Evolutionary conservation across 1,139 yeast genomes (phyloP), one percentile per base, ranked within the genome.

Genomic region (Hyphopichia khmerensis): DNA sequence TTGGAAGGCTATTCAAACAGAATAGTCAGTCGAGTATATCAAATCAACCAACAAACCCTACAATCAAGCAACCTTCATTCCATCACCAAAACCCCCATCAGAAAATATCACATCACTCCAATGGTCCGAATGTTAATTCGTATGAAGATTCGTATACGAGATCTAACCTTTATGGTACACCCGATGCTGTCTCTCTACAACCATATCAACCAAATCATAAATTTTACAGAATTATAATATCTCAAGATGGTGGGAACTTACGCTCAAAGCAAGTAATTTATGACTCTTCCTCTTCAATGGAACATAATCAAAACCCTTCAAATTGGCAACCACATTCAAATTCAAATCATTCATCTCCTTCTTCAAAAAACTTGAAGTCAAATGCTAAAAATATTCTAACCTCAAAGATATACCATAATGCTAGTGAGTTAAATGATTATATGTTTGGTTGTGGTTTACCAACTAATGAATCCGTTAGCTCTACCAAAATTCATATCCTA

Each of bases 361-460:
- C 30, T 11, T 27, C 30, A 3, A 26, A 26, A 11, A 8, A 26
- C 10, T 14, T 17, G 5, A 29, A 29, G n/a, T 29, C 32, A n/a
- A 29, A 13, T 29, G 14, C n/a, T 43, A 42, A 33, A 41, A 35
- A 16, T 27, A 48, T 56, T 33, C 32, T 53, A 13, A 43, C 58
- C 3, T 55, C 65, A 31, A 67, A 65, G 40, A 44, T 65, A 3
- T 64, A 66, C 47, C 81, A 78, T 48, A 66, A 71, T 30, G 49
- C 61, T 10, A 62, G 64, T 43, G 83, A 79, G 46, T 53, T 79
- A 31, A 68, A 75, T 38, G 75, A 75, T 45, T 76, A 69, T 49
- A 75, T 78, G 77, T 79, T 78, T 56, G 84, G 84, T 5, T 75
- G 79, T 45, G 83, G 83, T 0, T 57, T 79, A 30, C 80, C 82